Evolutionary conservation across 805 yeast species (phyloP).

Genomic region (Starmerella davenportii): DNA sequence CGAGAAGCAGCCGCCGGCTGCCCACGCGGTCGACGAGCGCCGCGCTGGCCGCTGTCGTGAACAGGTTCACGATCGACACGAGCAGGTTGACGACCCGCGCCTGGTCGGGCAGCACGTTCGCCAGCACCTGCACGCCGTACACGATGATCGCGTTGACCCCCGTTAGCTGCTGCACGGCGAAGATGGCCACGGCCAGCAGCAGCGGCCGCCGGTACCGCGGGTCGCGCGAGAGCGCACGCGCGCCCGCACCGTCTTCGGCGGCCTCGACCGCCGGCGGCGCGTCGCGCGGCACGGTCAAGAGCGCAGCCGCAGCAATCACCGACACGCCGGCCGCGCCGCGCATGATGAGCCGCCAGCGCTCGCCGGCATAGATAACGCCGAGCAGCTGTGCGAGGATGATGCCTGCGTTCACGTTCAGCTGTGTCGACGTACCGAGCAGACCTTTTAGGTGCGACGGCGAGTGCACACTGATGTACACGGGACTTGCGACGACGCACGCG

Average conservation of each 20-base stretch:
- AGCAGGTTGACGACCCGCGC: constrained; percentile 58
- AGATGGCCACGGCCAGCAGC: constrained; percentile 47
- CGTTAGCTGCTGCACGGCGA: constrained; percentile 75
- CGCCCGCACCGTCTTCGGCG: background rate
- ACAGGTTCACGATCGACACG: constrained; percentile 56
- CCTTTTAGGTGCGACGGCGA: constrained; percentile 57
- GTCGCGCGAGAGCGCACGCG: constrained; percentile 32
- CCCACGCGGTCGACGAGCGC: constrained; percentile 60
- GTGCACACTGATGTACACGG: constrained; percentile 64
- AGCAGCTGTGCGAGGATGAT: constrained; percentile 62
- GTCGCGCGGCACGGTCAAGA: background rate
- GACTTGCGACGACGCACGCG: constrained; percentile 64
- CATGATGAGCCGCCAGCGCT: constrained; percentile 57
- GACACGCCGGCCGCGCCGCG: constrained; percentile 33
- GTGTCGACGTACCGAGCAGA: constrained; percentile 73
- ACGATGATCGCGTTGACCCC: constrained; percentile 87
- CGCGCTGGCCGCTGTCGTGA: constrained; percentile 59
- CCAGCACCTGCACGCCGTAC: constrained; percentile 75
- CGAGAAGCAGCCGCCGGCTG: constrained; percentile 49
- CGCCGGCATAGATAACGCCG: constrained; percentile 51
- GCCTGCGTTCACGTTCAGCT: constrained; percentile 70
- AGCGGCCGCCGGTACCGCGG: constrained; percentile 40
- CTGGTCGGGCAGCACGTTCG: constrained; percentile 49
- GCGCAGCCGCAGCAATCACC: constrained; percentile 26
- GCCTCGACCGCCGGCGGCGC: background rate